Evolutionary conservation across 176 grass and related monocot species (phyloP), one percentile per base, ranked within the genome.

Genomic region (Oropetium thomaeum): DNA sequence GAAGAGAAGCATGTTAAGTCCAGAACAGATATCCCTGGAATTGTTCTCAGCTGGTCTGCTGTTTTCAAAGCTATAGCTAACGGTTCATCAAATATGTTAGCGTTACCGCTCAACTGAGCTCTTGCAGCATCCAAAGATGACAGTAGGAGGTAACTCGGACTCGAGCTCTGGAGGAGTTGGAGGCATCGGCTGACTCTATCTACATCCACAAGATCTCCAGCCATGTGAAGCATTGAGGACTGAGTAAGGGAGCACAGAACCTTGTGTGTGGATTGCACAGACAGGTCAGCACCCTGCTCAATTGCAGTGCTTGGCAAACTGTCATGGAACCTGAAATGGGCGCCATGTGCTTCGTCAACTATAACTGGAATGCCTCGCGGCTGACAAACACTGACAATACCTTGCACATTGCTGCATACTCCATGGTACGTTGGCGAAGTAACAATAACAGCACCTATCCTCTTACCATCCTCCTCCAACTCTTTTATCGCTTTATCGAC

Each of bases 251-350:
- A 97, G 60, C 66, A 91, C 47, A 97, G 79, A 82, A 97, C 90
- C 79, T 97, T 97, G 84, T 97, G 94, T 0, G 90, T 97, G 42
- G 94, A 97, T 74, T 97, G 94, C 53, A 91, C 88, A 51, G 88
- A 78, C 38, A 97, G 35, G 12, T 93, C 90, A 5, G 88, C 94
- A 47, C 94, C 86, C 87, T 93, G 88, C 76, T 93, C 90, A 22
- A 89, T 74, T 6, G 88, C 88, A 10, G 90, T 91, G 31, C 75
- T 85, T 20, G 94, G 90, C 43, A 97, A 91, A 70, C 49, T 55
- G 38, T 79, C 27, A 30, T 89, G 83, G 58, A 97, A 97, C 71
- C 74, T 62, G 58, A 97, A 93, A 79, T 93, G 94, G 0, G 90
- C 94, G 7, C 94, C 90, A 53, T 93, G 94, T 26, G 90, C 88